These are phyloP conservation scores for Colletotrichum tanaceti DNA, from an alignment of 2,329 filamentous ascomycete species.

Conservation along the genomic window DNA sequence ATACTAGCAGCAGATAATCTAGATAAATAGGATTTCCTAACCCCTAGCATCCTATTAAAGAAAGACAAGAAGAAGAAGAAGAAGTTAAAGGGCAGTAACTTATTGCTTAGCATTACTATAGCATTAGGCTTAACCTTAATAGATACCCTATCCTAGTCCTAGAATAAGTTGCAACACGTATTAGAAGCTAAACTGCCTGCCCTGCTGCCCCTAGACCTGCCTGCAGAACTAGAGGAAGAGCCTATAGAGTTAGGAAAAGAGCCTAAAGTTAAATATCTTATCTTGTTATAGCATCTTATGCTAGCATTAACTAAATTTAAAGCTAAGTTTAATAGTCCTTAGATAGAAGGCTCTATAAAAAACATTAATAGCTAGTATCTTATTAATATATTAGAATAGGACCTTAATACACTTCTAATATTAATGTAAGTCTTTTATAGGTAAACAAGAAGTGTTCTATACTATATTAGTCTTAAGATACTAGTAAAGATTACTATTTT, in stretches of 20 bases:
- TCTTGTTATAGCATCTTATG: constrained; percentile 41
- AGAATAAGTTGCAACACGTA: not conserved
- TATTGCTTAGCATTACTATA: not conserved
- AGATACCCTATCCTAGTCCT: not conserved
- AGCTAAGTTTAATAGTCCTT: constrained; percentile 27
- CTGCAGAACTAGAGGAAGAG: too few relatives aligned
- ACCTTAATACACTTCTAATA: constrained; percentile 45
- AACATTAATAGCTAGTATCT: constrained; percentile 6
- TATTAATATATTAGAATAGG: constrained; percentile 43
- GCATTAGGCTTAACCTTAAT: not conserved
- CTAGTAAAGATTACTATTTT: constrained; percentile 46
- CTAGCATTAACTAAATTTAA: constrained; percentile 41
- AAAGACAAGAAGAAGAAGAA: not conserved
- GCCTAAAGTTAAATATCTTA: not conserved
- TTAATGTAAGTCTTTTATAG: constrained; percentile 48
- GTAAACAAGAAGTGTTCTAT: constrained; percentile 42
- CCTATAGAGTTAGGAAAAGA: not conserved
- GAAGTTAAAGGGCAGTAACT: too few relatives aligned
- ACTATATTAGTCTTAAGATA: constrained; percentile 41
- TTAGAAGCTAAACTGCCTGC: not conserved
- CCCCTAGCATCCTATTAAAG: not conserved
- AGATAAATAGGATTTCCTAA: too few relatives aligned
- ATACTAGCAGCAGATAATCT: too few relatives aligned
- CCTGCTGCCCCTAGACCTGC: too few relatives aligned
- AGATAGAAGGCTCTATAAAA: constrained; percentile 31